Evolutionary conservation across 2,329 filamentous ascomycete species (phyloP).

Genomic region (Cordyceps cicadae): DNA sequence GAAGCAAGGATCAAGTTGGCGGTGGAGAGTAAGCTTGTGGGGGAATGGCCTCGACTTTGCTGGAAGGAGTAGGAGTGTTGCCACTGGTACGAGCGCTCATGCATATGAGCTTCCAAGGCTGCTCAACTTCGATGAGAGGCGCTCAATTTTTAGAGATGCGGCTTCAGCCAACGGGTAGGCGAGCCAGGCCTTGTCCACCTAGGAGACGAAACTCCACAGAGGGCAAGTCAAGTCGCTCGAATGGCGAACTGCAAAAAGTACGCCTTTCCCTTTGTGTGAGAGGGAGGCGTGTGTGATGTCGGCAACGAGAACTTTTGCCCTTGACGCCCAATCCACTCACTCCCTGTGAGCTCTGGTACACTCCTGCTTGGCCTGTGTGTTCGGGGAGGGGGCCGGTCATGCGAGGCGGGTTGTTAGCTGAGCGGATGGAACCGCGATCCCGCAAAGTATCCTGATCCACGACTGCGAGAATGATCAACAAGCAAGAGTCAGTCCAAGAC

Average conservation of each 20-base stretch:
- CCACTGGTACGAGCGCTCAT: slow-evolving; percentile 7
- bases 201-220: slow-evolving; percentile 10
- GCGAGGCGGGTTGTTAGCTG: slow-evolving; percentile 2
- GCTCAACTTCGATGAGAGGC: slow-evolving; percentile 10
- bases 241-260: slow-evolving; percentile 4
- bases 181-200: slow-evolving; percentile 2
- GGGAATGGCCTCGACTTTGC: slow-evolving; percentile 9
- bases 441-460: not conserved
- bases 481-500: too few relatives aligned
- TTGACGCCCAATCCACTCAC: slow-evolving; percentile 8
- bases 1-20: slow-evolving; percentile 5
- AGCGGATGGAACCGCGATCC: slow-evolving; percentile 7
- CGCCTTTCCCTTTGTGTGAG: slow-evolving; percentile 9
- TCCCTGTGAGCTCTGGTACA: not conserved
- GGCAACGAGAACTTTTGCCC: slow-evolving; percentile 8
- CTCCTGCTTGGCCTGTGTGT: not conserved
- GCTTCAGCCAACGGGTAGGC: slow-evolving; percentile 10
- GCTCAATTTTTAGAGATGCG: slow-evolving; percentile 8
- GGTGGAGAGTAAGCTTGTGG: slow-evolving; percentile 11
- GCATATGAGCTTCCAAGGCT: slow-evolving; percentile 7
- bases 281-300: slow-evolving; percentile 7
- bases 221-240: not conserved
- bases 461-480: not conserved
- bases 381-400: not conserved
- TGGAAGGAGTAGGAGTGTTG: not conserved